A percentile compares a stretch with the other conserved stretches of the same genome.
These are phyloP conservation scores for Ceratocystis diversiconidia DNA, from an alignment of 2,329 filamentous ascomycete species.

Conservation along the genomic window DNA sequence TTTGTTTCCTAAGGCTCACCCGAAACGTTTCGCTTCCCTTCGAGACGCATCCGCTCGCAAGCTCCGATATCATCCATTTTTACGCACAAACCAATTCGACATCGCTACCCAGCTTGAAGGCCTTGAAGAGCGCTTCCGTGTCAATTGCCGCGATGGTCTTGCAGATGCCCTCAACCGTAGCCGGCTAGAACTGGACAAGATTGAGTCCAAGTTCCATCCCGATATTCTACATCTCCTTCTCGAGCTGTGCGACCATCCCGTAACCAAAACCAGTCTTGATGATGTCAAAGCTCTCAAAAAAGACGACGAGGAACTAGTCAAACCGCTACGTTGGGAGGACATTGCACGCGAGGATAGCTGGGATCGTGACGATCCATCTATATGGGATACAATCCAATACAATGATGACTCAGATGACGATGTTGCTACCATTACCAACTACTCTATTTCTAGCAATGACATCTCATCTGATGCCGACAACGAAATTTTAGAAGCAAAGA, in stretches of 20 bases:
- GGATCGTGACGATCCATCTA: constrained; percentile 41
- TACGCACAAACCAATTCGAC: constrained; percentile 63
- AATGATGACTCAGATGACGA: constrained; percentile 51
- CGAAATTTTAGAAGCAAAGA: constrained; percentile 11
- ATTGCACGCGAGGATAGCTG: constrained; percentile 65
- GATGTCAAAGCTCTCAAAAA: constrained; percentile 40
- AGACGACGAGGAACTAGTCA: constrained; percentile 29
- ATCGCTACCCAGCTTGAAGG: constrained; percentile 51
- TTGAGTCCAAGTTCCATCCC: constrained; percentile 52
- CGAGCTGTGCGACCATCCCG: constrained; percentile 67
- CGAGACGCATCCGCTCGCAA: constrained; percentile 21
- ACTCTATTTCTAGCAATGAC: constrained; percentile 26
- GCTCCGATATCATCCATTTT: constrained; percentile 41
- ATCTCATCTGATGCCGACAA: constrained; percentile 20
- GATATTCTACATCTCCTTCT: constrained; percentile 69
- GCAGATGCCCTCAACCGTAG: constrained; percentile 53
- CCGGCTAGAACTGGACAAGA: constrained; percentile 42
- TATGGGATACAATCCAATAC: constrained; percentile 62
- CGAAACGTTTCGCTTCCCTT: constrained; percentile 26
- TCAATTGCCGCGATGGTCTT: constrained; percentile 65
- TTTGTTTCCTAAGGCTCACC: constrained; percentile 10
- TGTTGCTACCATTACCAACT: constrained; percentile 25
- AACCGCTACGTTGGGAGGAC: constrained; percentile 59
- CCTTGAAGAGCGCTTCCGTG: constrained; percentile 72
- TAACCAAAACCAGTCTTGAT: constrained; percentile 51